Evolutionary conservation across 768 basidiomycete species (phyloP), one percentile per base, ranked within the genome.

Genomic region (Ramaria rubella): DNA sequence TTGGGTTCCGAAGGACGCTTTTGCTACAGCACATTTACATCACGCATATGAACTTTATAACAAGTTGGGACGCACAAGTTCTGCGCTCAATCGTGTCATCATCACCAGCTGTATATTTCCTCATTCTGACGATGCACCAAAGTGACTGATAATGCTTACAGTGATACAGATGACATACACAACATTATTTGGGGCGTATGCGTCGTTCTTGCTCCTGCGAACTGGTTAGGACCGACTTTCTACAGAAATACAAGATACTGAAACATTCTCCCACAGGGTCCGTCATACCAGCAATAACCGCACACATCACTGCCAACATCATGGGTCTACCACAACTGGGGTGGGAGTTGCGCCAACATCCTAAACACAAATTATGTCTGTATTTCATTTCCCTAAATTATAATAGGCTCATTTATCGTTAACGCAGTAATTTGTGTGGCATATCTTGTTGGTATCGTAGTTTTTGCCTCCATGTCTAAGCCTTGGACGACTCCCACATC

Each of bases 291-390:
- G 76, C 94, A 2, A 77, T 94, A 54, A 70, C 79, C 8, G 83
- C 92, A 0, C 96, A 99, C 66, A 72, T 87, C 1, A 95, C 93
- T 66, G 98, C 96, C 75, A 99, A 99, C 66, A 68, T 88, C 49
- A 94, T 97, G 90, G 94, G 94, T 1, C 64, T 97, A 27, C 96
- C 95, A 2, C 77, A 83, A 52, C 77, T 86, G 24, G 65, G 60
- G 0, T 69, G 73, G 29, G 90, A 93, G 57, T 63, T 89, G 33
- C 62, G 63, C 38, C 68, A 70, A 54, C 82, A 79, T 62, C 83
- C 83, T 0, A 64, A 70, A 23, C 72, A 74, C 58, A 81, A 77
- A 67, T 70, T 63, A 61, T 63, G 87, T 87, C 55, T 62, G 82
- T 71, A 5, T 23, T 49, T 43, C 38, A 15, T 65, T 61, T 48